A percentile compares a stretch with the other conserved stretches of the same genome.
phyloP scores from a whole-genome alignment of 345 rosid genomes.

The Rhizophora mangle region DNA sequence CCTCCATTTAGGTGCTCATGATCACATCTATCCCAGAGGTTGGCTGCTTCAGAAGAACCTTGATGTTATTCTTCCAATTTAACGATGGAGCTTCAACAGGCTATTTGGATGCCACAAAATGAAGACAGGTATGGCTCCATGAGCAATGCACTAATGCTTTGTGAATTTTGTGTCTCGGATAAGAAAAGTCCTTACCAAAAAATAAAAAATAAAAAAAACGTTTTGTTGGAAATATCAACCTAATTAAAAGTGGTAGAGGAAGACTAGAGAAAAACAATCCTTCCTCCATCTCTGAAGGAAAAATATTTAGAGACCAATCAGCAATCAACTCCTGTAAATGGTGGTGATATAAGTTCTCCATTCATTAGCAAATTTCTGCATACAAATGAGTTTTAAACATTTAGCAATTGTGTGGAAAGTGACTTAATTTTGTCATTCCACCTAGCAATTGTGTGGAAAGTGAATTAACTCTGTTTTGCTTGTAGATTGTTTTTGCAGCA shows the following conservation, averaged over 20 bases:
- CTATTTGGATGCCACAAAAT: conserved; percentile 23
- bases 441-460: not conserved
- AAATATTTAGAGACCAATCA: too few relatives aligned
- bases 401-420: not conserved
- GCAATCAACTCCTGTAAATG: too few relatives aligned
- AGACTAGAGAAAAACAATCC: too few relatives aligned
- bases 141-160: not conserved
- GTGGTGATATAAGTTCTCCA: too few relatives aligned
- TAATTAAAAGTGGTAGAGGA: too few relatives aligned
- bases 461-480: not conserved
- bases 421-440: not conserved
- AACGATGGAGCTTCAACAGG: conserved; percentile 27
- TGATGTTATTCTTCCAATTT: conserved; percentile 44
- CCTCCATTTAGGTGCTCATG: conserved; percentile 63
- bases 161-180: not conserved
- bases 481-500: not conserved
- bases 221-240: too few relatives aligned
- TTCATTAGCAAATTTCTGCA: too few relatives aligned
- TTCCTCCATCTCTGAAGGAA: too few relatives aligned
- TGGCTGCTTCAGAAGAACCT: conserved; percentile 72
- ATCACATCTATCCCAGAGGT: conserved; percentile 63
- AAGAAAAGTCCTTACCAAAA: not conserved
- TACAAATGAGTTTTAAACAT: too few relatives aligned
- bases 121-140: conserved; percentile 24
- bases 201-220: not conserved